These are phyloP conservation scores for Halenospora varia DNA, from an alignment of 495 filamentous ascomycete species.

Conservation along the genomic window DNA sequence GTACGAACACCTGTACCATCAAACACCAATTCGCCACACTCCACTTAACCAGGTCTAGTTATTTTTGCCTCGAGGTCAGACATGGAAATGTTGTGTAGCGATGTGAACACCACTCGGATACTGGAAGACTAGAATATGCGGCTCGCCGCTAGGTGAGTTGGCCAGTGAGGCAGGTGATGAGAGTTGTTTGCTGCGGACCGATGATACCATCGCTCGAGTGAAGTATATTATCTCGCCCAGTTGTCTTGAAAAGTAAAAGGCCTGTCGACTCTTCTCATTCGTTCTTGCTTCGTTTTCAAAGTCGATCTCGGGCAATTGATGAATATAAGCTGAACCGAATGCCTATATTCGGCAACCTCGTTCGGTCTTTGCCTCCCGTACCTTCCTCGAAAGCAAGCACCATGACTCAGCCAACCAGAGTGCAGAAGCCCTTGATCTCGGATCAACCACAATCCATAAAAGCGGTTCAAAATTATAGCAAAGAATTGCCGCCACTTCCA, in stretches of 20 bases:
- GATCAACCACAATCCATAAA: neutral
- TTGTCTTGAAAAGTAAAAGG: too few species aligned
- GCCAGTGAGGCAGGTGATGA: neutral
- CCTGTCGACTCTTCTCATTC: too few species aligned
- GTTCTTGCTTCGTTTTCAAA: too few species aligned
- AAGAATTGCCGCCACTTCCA: too few species aligned
- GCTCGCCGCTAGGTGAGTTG: neutral
- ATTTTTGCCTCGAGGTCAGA: neutral
- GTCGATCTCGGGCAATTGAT: neutral
- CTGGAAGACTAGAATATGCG: neutral
- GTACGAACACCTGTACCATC: neutral
- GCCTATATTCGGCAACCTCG: neutral
- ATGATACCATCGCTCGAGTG: too few species aligned
- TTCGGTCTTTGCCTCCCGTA: too few species aligned
- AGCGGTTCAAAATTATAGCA: too few species aligned
- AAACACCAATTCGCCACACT: neutral
- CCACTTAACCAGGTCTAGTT: neutral
- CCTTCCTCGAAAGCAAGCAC: neutral
- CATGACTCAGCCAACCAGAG: neutral
- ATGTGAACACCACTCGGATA: neutral
- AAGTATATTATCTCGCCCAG: too few species aligned
- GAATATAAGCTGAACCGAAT: neutral
- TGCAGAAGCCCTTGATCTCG: neutral
- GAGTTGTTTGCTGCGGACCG: neutral
- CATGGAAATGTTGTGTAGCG: neutral